Base-by-base conservation (phyloP, 768 basidiomycete species). In the Exidia glandulosa region DNA sequence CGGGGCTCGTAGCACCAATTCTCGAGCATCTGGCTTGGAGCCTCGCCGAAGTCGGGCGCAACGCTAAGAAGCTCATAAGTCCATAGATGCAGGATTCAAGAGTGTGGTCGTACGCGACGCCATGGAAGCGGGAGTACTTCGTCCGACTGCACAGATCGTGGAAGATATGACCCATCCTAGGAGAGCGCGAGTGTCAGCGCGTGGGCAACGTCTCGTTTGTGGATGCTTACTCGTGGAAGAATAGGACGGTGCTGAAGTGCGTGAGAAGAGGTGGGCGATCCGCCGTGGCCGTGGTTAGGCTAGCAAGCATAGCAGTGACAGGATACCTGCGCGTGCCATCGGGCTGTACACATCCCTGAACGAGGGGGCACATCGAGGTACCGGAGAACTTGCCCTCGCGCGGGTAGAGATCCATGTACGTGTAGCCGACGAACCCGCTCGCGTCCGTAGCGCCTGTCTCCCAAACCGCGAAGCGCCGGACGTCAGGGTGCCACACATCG, bases 161-260 rank as follows among this genome's bases (percentile, higher is more conserved):
- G n/a, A n/a, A n/a, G n/a, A n/a, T n/a, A n/a, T n/a, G n/a, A n/a
- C n/a, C n/a, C n/a, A n/a, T n/a, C n/a, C n/a, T n/a, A n/a, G n/a
- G n/a, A n/a, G n/a, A n/a, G n/a, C n/a, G n/a, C n/a, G n/a, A n/a
- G n/a, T n/a, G n/a, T n/a, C n/a, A 94, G 71, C 1, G 74, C 75
- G 63, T 77, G 77, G 69, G 74, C 75, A 30, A 74, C 76, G 61
- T 78, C 74, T 4, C 86, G 88, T 86, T 90, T n/a, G n/a, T n/a
- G n/a, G n/a, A n/a, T n/a, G n/a, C n/a, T n/a, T n/a, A 88, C 71
- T 92, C 91, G 65, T 94, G 91, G 81, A 93, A 91, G 74, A 93
- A 90, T 0, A 90, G 94, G 12, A 90, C 89, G 1, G 90, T 89
- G 60, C 91, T 88, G 65, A 86, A 84, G 62, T 92, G 89, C 19